Evolutionary conservation across 2,329 filamentous ascomycete species (phyloP).

Genomic region (Hypoxylon sp.): DNA sequence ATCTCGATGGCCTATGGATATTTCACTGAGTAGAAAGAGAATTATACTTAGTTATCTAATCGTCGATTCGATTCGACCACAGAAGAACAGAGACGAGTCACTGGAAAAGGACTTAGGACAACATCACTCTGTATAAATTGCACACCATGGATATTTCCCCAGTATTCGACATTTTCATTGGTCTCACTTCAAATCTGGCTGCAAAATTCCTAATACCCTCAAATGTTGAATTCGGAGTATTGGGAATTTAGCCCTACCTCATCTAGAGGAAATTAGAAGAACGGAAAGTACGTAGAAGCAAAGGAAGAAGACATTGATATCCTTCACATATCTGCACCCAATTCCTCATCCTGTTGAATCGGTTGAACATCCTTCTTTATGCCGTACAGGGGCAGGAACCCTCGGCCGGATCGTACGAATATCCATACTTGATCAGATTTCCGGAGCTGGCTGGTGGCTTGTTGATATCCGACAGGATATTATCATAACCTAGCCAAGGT

Average conservation of each 20-base stretch:
- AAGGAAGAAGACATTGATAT: neutral
- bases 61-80: too few relatives aligned
- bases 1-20: too few relatives aligned
- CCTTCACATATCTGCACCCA: neutral
- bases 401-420: slow-evolving; percentile 19
- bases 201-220: neutral
- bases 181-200: neutral
- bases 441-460: slow-evolving; percentile 14
- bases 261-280: slow-evolving; percentile 7
- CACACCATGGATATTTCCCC: neutral
- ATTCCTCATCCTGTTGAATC: slow-evolving; percentile 1
- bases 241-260: neutral
- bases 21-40: too few relatives aligned
- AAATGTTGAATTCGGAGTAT: slow-evolving; percentile 11
- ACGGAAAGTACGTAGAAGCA: neutral
- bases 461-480: slow-evolving; percentile 24
- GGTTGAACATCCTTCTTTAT: neutral
- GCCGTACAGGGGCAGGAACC: slow-evolving; percentile 22
- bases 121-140: neutral
- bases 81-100: too few relatives aligned
- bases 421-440: slow-evolving; percentile 24
- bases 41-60: too few relatives aligned
- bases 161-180: neutral
- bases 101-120: neutral
- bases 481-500: slow-evolving; percentile 16